Base-by-base conservation (phyloP, 352 stramenopile genomes). In the Aphanomyces cochlioides region DNA sequence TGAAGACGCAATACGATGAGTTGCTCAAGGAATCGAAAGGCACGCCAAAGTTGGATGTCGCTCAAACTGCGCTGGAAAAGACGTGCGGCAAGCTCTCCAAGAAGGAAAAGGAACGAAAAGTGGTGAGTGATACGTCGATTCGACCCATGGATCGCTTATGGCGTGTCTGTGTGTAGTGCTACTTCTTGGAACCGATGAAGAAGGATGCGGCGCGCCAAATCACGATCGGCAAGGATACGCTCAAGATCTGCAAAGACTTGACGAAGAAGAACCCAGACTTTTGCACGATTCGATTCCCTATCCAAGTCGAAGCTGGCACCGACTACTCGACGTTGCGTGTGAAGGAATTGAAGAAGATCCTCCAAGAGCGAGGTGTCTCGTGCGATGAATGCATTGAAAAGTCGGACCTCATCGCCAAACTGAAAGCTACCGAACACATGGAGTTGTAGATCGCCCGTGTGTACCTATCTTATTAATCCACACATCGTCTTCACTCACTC, bases 211-310 rank as follows among this genome's bases (percentile, higher is more conserved):
- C 90, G 56, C 86, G 91, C 59, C 92, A 97, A 57, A 81, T 98
- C 50, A 88, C 81, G 66, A 97, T 96, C 68, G 89, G 88, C 74
- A 97, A 97, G 80, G 90, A 97, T 28, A 90, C 92, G 66, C 64
- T 95, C 61, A 96, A 96, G 83, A 92, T 98, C 72, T 98, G 95
- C 86, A 89, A 98, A 82, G 81, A 76, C 19, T 80, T 98, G 41
- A 93, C 96, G 78, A 96, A 97, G 79, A 96, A 97, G 73, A 97
- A 97, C 74, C 86, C 90, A 1, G 95, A 98, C 73, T 94, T 98
- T 56, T 98, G 94, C 82, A 84, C 86, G 48, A 92, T 98, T 81
- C 88, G 91, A 77, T 97, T 96, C 83, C 90, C 93, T 47, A 85
- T 98, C 69, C 98, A 98, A 82, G 91, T 96, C 60, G 92, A 97